Base-by-base conservation (phyloP, 1,284 basidiomycete genomes). In the Omphalotus olearius region DNA sequence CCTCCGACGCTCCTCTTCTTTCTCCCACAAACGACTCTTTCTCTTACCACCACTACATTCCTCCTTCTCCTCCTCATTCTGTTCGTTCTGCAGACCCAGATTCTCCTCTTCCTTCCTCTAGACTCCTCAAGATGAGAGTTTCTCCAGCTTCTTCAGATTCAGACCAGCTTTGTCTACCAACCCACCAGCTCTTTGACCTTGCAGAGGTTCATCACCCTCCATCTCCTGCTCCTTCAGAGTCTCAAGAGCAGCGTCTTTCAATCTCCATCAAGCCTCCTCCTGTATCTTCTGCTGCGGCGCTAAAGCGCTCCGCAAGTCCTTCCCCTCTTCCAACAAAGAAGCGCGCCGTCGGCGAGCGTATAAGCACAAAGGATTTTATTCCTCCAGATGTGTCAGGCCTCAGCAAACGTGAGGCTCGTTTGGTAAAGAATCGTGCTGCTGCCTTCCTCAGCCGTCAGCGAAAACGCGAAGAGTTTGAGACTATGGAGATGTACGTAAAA, bases 401-500 rank as follows among this genome's bases (percentile, higher is more conserved):
- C 54, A 85, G 79, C 74, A 94, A 94, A 69, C 85, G 91, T 53
- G 91, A 94, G 70, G 91, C 92, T 47, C 82, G 91, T 50, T 79
- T 94, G 13, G 89, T 94, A 54, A 94, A 94, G 76, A 94, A 94
- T 72, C 81, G 91, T 51, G 91, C 91, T 11, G 91, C 91, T 7
- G 91, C 91, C 50, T 94, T 94, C 73, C 82, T 94, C 61, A 88
- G 84, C 66, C 78, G 91, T 63, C 91, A 94, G 69, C 79, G 91
- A 62, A 94, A 94, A 70, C 83, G 91, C 55, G 91, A 94, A 71
- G 91, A 94, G 70, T 94, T 93, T 63, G 91, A 94, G 69, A 76
- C 70, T 64, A 91, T 94, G 84, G 91, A 93, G 75, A 70, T 85
- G 87, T 92, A 75, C 72, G 66, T 72, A 55, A 58, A 50, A 45